Conservation (phyloP, 75 land plant genomes). For the Isoetes taiwanensis region DNA sequence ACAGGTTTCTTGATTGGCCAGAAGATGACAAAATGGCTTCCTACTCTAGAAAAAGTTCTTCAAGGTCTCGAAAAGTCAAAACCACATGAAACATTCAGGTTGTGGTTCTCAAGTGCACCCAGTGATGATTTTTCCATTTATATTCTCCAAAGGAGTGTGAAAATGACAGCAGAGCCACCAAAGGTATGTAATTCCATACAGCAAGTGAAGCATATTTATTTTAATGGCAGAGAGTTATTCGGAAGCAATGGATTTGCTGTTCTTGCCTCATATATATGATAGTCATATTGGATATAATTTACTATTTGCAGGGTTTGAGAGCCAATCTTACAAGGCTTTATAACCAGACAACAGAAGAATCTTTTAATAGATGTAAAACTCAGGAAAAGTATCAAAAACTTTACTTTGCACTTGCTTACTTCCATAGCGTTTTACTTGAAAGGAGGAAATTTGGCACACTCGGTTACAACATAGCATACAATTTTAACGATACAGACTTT, state of each 20-base stretch:
- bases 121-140: constrained; percentile 22
- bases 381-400: constrained; percentile 27
- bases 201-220: no score
- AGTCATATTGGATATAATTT: no score
- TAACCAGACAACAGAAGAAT: constrained; percentile 19
- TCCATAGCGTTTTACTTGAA: constrained; percentile 26
- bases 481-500: constrained; percentile 30
- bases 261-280: no score
- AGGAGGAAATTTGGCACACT: constrained; percentile 23
- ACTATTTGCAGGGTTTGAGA: constrained; percentile 17
- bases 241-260: neutral
- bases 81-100: constrained; percentile 15
- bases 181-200: constrained; percentile 6
- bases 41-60: constrained; percentile 20
- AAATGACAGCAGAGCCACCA: constrained; percentile 31
- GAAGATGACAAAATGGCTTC: constrained; percentile 31
- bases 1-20: constrained; percentile 29
- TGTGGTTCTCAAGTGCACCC: constrained; percentile 27
- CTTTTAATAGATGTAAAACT: constrained; percentile 19
- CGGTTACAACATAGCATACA: constrained; percentile 22
- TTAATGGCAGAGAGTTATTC: no score
- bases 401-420: constrained; percentile 22
- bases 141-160: constrained; percentile 23
- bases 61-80: constrained; percentile 19
- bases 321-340: constrained; percentile 21